phyloP scores from a whole-genome alignment of 164 flowering plant genomes.

The Berberis vulgaris region DNA sequence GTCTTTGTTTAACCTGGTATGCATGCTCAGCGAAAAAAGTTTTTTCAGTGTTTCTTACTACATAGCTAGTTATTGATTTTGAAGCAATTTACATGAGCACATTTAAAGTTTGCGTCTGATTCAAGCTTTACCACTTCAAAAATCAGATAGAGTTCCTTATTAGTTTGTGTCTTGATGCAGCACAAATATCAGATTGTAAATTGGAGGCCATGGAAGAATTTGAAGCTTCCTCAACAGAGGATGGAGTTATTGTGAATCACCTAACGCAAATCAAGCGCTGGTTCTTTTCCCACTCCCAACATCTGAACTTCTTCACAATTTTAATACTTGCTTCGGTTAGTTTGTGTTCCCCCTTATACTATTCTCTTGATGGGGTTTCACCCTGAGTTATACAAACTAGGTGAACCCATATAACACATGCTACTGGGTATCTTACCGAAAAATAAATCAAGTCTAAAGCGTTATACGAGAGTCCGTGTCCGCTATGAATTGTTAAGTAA shows the following conservation, averaged over 20 bases:
- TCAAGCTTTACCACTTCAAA: neutral
- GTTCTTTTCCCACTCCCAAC: constrained; percentile 72
- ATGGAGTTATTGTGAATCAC: constrained; percentile 36
- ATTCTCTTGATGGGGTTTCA: neutral
- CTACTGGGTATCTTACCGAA: too few species aligned
- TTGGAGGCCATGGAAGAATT: constrained; percentile 63
- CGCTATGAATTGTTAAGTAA: too few species aligned
- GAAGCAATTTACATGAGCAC: neutral
- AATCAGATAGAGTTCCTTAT: neutral
- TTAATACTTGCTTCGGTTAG: constrained; percentile 93
- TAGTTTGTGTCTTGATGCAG: constrained; percentile 30
- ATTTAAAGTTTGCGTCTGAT: neutral
- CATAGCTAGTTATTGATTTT: too few species aligned
- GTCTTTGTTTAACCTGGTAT: too few species aligned
- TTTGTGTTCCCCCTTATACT: constrained; percentile 10
- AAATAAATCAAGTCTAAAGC: too few species aligned
- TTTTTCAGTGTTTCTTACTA: too few species aligned
- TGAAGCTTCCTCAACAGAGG: constrained; percentile 43
- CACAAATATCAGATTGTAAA: constrained; percentile 59
- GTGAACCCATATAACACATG: too few species aligned
- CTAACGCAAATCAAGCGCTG: constrained; percentile 48
- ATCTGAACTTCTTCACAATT: constrained; percentile 77
- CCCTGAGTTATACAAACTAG: too few species aligned
- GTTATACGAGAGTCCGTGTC: too few species aligned
- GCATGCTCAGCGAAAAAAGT: too few species aligned